phyloP scores from a whole-genome alignment of 2,329 filamentous ascomycete species.

The Ambrosiella xylebori region DNA sequence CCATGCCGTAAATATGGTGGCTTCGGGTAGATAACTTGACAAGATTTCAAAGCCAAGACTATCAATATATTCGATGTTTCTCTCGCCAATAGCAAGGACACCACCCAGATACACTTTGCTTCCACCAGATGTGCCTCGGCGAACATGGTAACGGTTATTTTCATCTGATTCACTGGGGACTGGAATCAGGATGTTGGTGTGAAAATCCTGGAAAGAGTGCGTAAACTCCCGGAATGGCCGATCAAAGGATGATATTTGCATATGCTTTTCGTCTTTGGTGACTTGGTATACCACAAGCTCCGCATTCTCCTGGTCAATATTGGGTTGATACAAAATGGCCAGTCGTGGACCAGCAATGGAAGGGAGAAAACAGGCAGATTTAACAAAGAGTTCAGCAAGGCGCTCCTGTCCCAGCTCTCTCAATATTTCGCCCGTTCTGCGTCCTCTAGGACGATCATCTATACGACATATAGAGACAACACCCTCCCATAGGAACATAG shows the following conservation, averaged over 20 bases:
- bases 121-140: constrained; percentile 28
- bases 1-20: constrained; percentile 86
- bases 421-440: neutral
- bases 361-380: constrained; percentile 38
- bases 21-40: constrained; percentile 47
- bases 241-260: constrained; percentile 36
- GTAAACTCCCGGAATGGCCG: constrained; percentile 38
- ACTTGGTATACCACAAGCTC: constrained; percentile 42
- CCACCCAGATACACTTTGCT: constrained; percentile 47
- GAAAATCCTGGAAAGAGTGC: constrained; percentile 35
- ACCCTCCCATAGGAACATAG: constrained; percentile 43
- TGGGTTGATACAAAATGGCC: constrained; percentile 40
- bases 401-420: constrained; percentile 33
- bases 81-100: constrained; percentile 61
- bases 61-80: constrained; percentile 70
- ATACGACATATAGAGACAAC: constrained; percentile 38
- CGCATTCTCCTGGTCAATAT: constrained; percentile 34
- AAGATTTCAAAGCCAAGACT: constrained; percentile 53
- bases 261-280: constrained; percentile 40
- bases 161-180: constrained; percentile 37
- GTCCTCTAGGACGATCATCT: constrained; percentile 18
- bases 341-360: constrained; percentile 40
- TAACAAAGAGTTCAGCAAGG: constrained; percentile 42
- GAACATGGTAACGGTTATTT: constrained; percentile 42
- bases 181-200: constrained; percentile 44